Evolutionary conservation across 345 rosid genomes (phyloP).

Genomic region (Salix suchowensis): DNA sequence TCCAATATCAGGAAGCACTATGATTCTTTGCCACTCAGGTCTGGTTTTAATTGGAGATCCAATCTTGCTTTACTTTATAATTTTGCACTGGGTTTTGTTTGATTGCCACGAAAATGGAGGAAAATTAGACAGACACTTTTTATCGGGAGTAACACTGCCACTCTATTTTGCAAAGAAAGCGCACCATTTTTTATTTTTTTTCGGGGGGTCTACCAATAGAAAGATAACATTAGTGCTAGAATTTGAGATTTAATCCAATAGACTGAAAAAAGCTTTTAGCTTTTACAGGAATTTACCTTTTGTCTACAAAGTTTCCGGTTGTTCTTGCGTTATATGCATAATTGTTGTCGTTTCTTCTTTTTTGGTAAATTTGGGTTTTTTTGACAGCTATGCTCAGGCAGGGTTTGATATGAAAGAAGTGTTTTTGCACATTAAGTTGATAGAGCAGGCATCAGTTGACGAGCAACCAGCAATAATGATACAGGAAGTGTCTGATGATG

Average conservation of each 20-base stretch:
- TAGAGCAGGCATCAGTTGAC: constrained; percentile 84
- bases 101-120: constrained; percentile 22
- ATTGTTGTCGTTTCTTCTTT: not conserved
- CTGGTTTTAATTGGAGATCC: not conserved
- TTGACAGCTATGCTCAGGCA: constrained; percentile 75
- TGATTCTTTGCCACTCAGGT: constrained; percentile 96
- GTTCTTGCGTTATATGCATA: not conserved
- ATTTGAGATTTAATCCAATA: not conserved
- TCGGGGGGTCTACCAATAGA: not conserved
- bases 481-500: constrained; percentile 63
- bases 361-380: constrained; percentile 1
- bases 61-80: not conserved
- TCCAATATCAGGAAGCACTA: constrained; percentile 87
- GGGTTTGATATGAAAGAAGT: constrained; percentile 94
- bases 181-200: not conserved
- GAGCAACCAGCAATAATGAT: constrained; percentile 70
- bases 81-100: constrained; percentile 4
- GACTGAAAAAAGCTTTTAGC: not conserved
- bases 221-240: not conserved
- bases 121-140: not conserved
- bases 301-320: too few species aligned
- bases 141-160: not conserved
- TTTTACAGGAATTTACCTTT: not conserved
- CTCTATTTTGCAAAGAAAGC: not conserved
- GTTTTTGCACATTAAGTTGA: constrained; percentile 83